A percentile compares a stretch with the other conserved stretches of the same genome.
phyloP scores from a whole-genome alignment of 2,329 filamentous ascomycete species.

The Penicillium brevicompactum region DNA sequence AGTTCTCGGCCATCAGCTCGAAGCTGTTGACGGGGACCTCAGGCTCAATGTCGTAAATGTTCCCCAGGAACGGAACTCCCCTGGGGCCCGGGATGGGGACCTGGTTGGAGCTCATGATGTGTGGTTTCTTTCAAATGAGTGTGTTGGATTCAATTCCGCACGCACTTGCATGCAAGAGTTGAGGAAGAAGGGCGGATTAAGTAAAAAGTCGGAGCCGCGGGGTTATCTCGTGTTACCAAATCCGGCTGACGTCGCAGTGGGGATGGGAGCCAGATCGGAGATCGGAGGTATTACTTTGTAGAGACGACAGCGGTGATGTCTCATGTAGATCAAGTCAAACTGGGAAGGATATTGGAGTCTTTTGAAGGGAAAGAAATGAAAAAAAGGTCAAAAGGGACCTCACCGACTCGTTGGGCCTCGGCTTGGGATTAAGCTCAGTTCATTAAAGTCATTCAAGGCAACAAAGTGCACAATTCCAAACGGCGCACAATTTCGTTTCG shows the following conservation, averaged over 20 bases:
- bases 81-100: conserved; percentile 63
- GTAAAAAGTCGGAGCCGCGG: background rate
- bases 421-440: background rate
- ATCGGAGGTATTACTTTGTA: background rate
- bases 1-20: conserved; percentile 61
- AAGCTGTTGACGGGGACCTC: conserved; percentile 61
- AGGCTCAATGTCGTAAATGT: conserved; percentile 64
- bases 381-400: background rate
- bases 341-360: too few species aligned
- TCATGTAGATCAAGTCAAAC: background rate
- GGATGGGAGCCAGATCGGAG: background rate
- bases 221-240: background rate
- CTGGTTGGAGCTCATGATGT: conserved; percentile 21
- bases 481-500: too few species aligned
- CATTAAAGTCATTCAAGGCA: background rate
- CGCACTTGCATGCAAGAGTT: background rate
- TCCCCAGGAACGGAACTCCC: conserved; percentile 67
- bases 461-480: background rate
- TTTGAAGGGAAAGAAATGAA: background rate
- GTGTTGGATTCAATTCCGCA: background rate
- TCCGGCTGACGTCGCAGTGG: background rate
- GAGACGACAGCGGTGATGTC: background rate
- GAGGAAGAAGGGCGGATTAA: background rate
- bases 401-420: conserved; percentile 1
- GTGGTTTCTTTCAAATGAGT: background rate